Conservation (phyloP, 306 rosid genomes). For the Arachis hypogaea region DNA sequence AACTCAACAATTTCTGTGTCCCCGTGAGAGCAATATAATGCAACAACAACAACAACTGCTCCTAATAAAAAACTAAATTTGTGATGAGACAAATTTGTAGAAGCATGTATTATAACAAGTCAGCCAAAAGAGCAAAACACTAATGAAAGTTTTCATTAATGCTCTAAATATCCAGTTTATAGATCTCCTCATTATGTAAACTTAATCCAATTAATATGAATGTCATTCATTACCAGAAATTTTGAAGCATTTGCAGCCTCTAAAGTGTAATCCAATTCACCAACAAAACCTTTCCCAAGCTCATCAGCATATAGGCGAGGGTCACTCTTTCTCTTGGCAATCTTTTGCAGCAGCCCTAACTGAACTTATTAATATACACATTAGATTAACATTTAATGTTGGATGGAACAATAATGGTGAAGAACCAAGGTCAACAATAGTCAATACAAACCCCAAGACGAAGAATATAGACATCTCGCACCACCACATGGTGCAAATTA, state of each 20-base stretch:
- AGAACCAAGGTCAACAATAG: slow-evolving; percentile 15
- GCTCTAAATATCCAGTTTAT: slow-evolving; percentile 7
- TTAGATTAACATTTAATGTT: slow-evolving; percentile 29
- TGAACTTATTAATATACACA: slow-evolving; percentile 48
- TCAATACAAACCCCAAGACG: slow-evolving; percentile 89
- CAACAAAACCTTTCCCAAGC: slow-evolving; percentile 90
- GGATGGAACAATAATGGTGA: slow-evolving; percentile 22
- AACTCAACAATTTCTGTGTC: no score
- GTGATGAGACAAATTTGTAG: no score
- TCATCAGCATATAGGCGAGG: slow-evolving; percentile 94
- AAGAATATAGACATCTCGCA: slow-evolving; percentile 93
- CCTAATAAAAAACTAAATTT: no score
- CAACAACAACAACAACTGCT: no score
- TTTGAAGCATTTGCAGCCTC: slow-evolving; percentile 90
- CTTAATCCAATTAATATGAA: slow-evolving; percentile 24
- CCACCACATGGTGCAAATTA: slow-evolving; percentile 80
- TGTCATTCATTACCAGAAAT: slow-evolving; percentile 68
- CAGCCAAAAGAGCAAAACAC: background rate
- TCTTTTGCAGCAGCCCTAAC: slow-evolving; percentile 83
- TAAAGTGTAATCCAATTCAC: slow-evolving; percentile 82
- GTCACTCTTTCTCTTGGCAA: slow-evolving; percentile 89
- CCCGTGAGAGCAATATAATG: no score
- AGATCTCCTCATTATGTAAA: slow-evolving; percentile 30
- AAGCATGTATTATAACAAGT: no score
- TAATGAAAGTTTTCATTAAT: slow-evolving; percentile 17